Conservation (phyloP, 2,329 filamentous ascomycete species). For the Purpureocillium lavendulum region DNA sequence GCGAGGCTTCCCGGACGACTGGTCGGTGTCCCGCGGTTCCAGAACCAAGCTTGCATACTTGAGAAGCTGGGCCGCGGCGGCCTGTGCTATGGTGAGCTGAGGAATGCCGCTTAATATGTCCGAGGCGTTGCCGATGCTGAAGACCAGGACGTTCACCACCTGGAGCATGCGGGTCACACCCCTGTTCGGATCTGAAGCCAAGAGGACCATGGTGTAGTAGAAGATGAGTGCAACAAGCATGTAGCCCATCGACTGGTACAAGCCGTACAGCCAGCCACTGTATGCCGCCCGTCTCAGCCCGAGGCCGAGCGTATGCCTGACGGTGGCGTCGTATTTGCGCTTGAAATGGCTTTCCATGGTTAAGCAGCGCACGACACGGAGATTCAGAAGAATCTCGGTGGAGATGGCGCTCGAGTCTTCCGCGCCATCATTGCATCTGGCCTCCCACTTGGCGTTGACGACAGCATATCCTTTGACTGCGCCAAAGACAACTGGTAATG, state of each 20-base stretch:
- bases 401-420: conserved; percentile 49
- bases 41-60: conserved; percentile 55
- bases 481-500: conserved; percentile 57
- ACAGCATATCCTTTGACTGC: conserved; percentile 58
- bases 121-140: conserved; percentile 67
- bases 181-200: conserved; percentile 36
- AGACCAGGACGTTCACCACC: conserved; percentile 76
- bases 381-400: conserved; percentile 68
- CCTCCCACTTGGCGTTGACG: conserved; percentile 65
- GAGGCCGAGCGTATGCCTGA: conserved; percentile 42
- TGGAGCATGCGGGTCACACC: conserved; percentile 55
- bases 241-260: conserved; percentile 64
- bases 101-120: conserved; percentile 67
- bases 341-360: conserved; percentile 67
- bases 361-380: conserved; percentile 69
- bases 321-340: conserved; percentile 48
- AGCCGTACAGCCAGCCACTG: conserved; percentile 64
- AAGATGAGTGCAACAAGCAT: conserved; percentile 74
- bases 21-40: conserved; percentile 47
- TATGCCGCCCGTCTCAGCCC: conserved; percentile 60
- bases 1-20: conserved; percentile 25
- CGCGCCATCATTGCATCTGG: conserved; percentile 53
- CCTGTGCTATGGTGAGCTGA: conserved; percentile 66
- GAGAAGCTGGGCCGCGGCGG: conserved; percentile 65
- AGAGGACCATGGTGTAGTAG: conserved; percentile 67